Evolutionary conservation across 169 alveolate genomes (phyloP), one percentile per base, ranked within the genome.

Genomic region (Eimeria praecox): DNA sequence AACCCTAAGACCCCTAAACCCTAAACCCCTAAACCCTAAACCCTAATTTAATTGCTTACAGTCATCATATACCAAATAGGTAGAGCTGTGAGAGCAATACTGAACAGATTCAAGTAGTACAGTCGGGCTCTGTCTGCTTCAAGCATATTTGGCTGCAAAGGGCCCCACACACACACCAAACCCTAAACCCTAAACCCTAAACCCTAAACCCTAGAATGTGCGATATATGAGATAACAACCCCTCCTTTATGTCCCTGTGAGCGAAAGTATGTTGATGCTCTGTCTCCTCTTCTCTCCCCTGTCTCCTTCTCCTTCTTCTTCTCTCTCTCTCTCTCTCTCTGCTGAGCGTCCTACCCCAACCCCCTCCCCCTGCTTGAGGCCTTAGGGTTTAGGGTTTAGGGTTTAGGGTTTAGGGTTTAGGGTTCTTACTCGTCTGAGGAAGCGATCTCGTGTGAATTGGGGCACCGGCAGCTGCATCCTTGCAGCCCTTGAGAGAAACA

Each of bases 131-230:
- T 30, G 56, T 94, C 96, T 62, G 80, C 83, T 71, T 94, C 95
- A 71, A 64, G 35, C 95, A 86, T 85, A 91, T 94, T 94, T 71
- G 83, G 75, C 96, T 94, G 96, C 92, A 64, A 73, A 62, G 71
- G 42, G 24, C 71, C 38, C 54, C 54, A 75, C 87, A 75, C 54
- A 75, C 49, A 5, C 87, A 6, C 49, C 20, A 71, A 71, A 71
- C 82, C 82, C 82, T 71, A 71, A 71, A 71, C 82, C 82, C 82
- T 71, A 71, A 71, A 71, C 82, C 82, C 82, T 71, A 71, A 71
- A 71, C 82, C 82, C 59, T 46, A 46, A 20, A 49, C 66, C 59
- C 59, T 52, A 16, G 66, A 27, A 5, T 56, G n/a, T 56, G 3
- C 4, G 66, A 18, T 56, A n/a, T n/a, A n/a, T n/a, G n/a, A n/a